Percentiles rank a stretch among this genome's conserved stretches.
Evolutionary conservation across 345 rosid genomes (phyloP).

Genomic region (Conringia planisiliqua): DNA sequence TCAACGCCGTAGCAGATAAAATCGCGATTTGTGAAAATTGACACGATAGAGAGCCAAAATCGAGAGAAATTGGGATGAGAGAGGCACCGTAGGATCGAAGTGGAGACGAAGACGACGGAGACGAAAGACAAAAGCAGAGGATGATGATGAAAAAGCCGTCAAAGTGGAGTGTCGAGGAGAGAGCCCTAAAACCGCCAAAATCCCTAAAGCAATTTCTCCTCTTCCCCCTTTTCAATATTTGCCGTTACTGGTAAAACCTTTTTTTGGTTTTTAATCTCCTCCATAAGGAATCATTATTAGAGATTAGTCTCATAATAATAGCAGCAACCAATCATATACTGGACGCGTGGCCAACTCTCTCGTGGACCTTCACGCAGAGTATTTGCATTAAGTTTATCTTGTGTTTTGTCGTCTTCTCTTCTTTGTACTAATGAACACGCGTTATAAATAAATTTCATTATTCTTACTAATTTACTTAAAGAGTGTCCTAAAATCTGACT

Average conservation of each 20-base stretch:
- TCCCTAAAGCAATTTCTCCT: constrained; percentile 17
- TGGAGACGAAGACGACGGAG: constrained; percentile 10
- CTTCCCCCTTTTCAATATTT: constrained; percentile 25
- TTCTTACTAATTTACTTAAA: too few species aligned
- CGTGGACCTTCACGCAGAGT: neutral
- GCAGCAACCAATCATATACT: neutral
- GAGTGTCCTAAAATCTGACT: too few species aligned
- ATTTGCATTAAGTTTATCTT: neutral
- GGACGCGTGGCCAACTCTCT: neutral
- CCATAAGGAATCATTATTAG: too few species aligned
- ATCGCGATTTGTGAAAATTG: neutral
- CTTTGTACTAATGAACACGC: neutral
- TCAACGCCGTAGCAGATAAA: constrained; percentile 7
- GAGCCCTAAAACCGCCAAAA: constrained; percentile 36
- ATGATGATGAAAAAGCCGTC: neutral
- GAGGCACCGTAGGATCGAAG: constrained; percentile 14
- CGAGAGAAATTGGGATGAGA: constrained; percentile 10
- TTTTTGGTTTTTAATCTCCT: too few species aligned
- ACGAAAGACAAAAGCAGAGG: neutral
- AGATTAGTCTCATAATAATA: too few species aligned
- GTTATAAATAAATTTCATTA: too few species aligned
- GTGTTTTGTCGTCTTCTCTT: neutral
- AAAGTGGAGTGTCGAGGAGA: neutral
- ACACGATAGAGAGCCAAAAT: neutral
- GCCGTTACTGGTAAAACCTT: constrained; percentile 7